phyloP scores from a whole-genome alignment of 1,139 yeast species.

The Sugiyamaella paludigena region DNA sequence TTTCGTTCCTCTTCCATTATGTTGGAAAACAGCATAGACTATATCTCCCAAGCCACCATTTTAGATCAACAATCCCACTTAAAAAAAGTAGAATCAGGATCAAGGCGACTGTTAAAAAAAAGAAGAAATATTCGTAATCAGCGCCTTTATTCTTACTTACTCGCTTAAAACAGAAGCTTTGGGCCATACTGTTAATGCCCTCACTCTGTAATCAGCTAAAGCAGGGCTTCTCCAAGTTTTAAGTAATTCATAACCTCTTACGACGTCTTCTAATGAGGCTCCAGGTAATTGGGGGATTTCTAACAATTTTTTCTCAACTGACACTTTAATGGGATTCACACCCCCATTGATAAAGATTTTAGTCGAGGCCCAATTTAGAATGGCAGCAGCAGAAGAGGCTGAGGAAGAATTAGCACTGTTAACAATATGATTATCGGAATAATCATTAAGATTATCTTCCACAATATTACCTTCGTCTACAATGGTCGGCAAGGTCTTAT shows the following conservation, averaged over 20 bases:
- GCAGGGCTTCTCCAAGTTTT: conserved; percentile 19
- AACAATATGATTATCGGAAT: conserved; percentile 28
- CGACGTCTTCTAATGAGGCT: conserved; percentile 1
- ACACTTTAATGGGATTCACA: conserved; percentile 6
- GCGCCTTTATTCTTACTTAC: not conserved
- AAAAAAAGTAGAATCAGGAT: too few species aligned
- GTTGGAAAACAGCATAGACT: too few species aligned
- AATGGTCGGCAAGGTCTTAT: conserved; percentile 33
- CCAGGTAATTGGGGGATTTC: not conserved
- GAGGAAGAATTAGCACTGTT: conserved; percentile 12
- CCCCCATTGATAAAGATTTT: conserved; percentile 22
- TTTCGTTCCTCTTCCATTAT: too few species aligned
- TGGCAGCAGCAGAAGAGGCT: not conserved
- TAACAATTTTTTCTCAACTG: conserved; percentile 14
- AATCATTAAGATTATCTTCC: conserved; percentile 25
- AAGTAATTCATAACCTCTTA: conserved; percentile 16
- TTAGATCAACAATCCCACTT: too few species aligned
- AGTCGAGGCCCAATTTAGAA: conserved; percentile 24
- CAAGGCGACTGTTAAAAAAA: too few species aligned
- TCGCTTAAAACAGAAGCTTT: conserved; percentile 21
- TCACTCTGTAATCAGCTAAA: conserved; percentile 20
- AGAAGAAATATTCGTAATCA: too few species aligned
- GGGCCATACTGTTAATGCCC: conserved; percentile 26
- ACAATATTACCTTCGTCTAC: conserved; percentile 30
- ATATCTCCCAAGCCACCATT: too few species aligned